A percentile compares a stretch with the other conserved stretches of the same genome.
These are phyloP conservation scores for Kuraishia ogatae DNA, from an alignment of 805 yeast species.

Conservation along the genomic window DNA sequence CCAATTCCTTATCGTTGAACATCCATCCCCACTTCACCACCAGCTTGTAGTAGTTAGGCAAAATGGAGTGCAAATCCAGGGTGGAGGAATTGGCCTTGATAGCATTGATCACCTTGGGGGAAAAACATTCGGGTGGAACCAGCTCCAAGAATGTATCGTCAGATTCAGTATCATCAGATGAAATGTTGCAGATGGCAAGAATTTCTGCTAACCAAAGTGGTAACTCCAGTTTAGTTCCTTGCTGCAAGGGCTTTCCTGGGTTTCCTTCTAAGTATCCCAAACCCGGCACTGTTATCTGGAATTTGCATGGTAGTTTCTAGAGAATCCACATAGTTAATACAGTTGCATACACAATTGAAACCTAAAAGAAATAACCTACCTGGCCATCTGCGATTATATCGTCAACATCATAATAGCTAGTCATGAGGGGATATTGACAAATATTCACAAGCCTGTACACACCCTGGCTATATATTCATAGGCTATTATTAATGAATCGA, in stretches of 20 bases:
- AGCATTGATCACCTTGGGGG: slow-evolving; percentile 64
- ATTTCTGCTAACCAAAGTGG: slow-evolving; percentile 88
- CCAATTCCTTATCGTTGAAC: slow-evolving; percentile 57
- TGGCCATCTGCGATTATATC: slow-evolving; percentile 65
- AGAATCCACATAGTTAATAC: no score
- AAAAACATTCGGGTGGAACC: slow-evolving; percentile 63
- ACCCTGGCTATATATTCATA: neutral
- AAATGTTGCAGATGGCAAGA: slow-evolving; percentile 43
- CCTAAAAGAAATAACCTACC: slow-evolving; percentile 12
- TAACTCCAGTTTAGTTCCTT: slow-evolving; percentile 60
- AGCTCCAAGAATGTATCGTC: slow-evolving; percentile 53
- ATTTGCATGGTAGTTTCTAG: slow-evolving; percentile 66
- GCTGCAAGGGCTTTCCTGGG: slow-evolving; percentile 51
- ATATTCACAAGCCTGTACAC: no score
- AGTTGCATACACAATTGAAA: no score
- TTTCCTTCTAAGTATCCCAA: slow-evolving; percentile 82
- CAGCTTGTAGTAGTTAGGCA: slow-evolving; percentile 59
- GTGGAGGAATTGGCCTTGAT: slow-evolving; percentile 62
- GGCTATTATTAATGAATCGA: no score
- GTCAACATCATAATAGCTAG: slow-evolving; percentile 61
- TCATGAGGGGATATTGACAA: neutral
- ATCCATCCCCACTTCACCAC: slow-evolving; percentile 72
- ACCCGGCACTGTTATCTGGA: slow-evolving; percentile 73
- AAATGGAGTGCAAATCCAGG: slow-evolving; percentile 59
- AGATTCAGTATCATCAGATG: slow-evolving; percentile 16